phyloP scores from a whole-genome alignment of 148 eudicot genomes.

The Nyssa sinensis region DNA sequence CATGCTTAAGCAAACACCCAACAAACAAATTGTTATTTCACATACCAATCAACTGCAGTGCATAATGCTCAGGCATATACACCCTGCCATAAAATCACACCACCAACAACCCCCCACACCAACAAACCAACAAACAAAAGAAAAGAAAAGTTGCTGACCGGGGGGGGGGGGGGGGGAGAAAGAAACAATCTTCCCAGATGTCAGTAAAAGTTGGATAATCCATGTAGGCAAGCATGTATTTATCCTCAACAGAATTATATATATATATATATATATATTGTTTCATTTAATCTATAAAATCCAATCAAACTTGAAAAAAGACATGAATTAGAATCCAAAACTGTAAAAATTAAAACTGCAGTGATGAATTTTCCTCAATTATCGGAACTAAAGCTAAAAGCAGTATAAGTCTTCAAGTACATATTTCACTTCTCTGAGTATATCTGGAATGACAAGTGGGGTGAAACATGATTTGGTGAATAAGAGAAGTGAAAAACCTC shows the following conservation, averaged over 20 bases:
- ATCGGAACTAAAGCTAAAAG: neutral
- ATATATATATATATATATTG: no score
- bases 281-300: neutral
- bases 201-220: no score
- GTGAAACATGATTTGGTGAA: constrained; percentile 15
- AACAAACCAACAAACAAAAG: neutral
- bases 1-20: neutral
- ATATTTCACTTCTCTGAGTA: neutral
- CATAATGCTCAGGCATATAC: no score
- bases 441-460: constrained; percentile 13
- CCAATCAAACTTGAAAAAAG: neutral
- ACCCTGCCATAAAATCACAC: no score
- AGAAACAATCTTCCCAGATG: no score
- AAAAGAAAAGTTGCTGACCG: no score
- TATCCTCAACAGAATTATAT: neutral
- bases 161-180: no score
- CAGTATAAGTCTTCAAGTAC: neutral
- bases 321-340: neutral
- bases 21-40: neutral
- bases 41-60: neutral
- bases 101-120: neutral
- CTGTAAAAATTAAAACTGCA: neutral
- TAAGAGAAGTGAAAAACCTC: constrained; percentile 52
- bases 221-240: neutral
- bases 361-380: neutral